A percentile compares a stretch with the other conserved stretches of the same genome.
Conservation (phyloP, 192 early-diverging fungal genomes). For the Gamsiella multidivaricata region DNA sequence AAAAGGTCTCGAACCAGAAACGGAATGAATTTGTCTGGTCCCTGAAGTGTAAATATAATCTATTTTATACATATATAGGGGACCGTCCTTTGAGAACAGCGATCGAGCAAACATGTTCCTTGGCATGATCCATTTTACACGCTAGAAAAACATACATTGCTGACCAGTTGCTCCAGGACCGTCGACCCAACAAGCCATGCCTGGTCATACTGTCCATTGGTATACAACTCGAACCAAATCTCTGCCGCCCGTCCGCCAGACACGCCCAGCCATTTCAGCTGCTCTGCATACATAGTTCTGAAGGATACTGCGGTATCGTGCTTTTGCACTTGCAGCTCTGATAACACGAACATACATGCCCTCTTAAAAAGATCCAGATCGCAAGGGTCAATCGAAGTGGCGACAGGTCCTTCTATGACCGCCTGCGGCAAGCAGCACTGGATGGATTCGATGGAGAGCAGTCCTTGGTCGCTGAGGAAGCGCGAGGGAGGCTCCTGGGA, state of each 20-base stretch:
- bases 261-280: constrained; percentile 16
- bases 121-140: background rate
- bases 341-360: background rate
- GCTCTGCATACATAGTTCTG: background rate
- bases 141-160: constrained; percentile 24
- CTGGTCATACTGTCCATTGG: constrained; percentile 14
- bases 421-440: constrained; percentile 1
- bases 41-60: constrained; percentile 28
- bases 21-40: constrained; percentile 34
- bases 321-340: background rate
- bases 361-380: constrained; percentile 13
- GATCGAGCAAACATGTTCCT: too few species aligned
- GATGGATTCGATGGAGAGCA: background rate
- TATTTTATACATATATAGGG: background rate
- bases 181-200: constrained; percentile 46
- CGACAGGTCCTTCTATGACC: background rate
- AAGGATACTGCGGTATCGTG: background rate
- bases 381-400: background rate
- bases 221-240: constrained; percentile 31
- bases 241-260: background rate
- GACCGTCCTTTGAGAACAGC: too few species aligned
- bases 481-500: background rate
- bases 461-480: background rate
- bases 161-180: constrained; percentile 40
- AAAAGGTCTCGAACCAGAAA: constrained; percentile 36